phyloP scores from a whole-genome alignment of 129 eudicot species.

The Heracleum sosnowskyi region DNA sequence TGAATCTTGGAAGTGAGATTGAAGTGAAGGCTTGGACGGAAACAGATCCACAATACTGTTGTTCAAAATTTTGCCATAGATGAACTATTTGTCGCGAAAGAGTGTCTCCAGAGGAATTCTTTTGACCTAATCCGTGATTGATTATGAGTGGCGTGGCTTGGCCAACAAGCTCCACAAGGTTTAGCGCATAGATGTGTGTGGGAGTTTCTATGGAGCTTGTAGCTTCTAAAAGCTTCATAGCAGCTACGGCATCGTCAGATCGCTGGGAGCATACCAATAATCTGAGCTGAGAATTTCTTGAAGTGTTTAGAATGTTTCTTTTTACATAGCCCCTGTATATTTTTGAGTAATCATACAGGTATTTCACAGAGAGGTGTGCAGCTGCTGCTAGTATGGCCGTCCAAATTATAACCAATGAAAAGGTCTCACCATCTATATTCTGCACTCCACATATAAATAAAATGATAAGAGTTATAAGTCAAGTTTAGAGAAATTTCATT shows the following conservation, averaged over 20 bases:
- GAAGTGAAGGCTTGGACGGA: slow-evolving; percentile 13
- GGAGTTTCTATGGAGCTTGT: neutral
- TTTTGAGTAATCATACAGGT: neutral
- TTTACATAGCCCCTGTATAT: slow-evolving; percentile 6
- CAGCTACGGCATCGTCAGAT: slow-evolving; percentile 4
- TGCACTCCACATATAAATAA: neutral
- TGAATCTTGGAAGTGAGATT: slow-evolving; percentile 16
- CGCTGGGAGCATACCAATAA: neutral
- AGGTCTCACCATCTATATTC: slow-evolving; percentile 1
- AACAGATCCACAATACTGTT: neutral
- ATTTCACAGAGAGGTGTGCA: slow-evolving; percentile 3
- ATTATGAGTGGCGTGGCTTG: slow-evolving; percentile 7
- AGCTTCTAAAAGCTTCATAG: slow-evolving; percentile 4
- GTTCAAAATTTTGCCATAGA: slow-evolving; percentile 1
- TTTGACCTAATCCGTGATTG: slow-evolving; percentile 6
- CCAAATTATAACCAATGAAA: neutral
- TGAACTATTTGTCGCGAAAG: neutral
- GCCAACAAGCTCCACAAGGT: slow-evolving; percentile 12
- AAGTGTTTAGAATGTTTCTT: slow-evolving; percentile 7
- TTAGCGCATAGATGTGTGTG: neutral
- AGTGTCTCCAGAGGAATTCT: neutral
- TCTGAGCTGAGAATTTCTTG: neutral
- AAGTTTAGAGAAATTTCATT: neutral
- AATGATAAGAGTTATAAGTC: neutral
- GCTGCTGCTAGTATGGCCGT: neutral